These are phyloP conservation scores for Geotrichum aggregatum DNA, from an alignment of 1,139 yeast species.

Conservation along the genomic window DNA sequence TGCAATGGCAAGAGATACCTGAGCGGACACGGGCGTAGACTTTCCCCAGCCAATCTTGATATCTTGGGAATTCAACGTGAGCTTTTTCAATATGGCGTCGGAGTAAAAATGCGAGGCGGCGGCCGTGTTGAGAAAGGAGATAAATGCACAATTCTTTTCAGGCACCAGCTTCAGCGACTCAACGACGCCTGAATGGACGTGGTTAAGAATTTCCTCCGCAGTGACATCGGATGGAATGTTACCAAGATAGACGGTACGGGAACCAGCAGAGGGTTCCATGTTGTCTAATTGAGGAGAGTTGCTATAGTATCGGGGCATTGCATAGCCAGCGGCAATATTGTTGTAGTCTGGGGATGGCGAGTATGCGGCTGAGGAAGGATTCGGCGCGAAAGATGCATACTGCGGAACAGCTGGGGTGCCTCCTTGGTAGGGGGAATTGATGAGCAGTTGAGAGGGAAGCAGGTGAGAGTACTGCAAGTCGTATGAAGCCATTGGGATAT, in stretches of 20 bases:
- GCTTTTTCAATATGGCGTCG: slow-evolving; percentile 46
- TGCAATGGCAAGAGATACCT: slow-evolving; percentile 70
- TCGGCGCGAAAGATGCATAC: slow-evolving; percentile 33
- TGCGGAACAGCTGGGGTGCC: slow-evolving; percentile 37
- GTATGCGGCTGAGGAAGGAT: slow-evolving; percentile 31
- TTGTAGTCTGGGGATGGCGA: slow-evolving; percentile 26
- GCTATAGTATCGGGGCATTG: slow-evolving; percentile 23
- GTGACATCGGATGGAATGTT: slow-evolving; percentile 80
- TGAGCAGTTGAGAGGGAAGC: slow-evolving; percentile 63
- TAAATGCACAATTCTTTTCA: slow-evolving; percentile 47
- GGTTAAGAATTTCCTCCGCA: slow-evolving; percentile 77
- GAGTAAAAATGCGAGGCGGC: slow-evolving; percentile 49
- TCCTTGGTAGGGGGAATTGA: slow-evolving; percentile 63
- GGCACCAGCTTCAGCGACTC: slow-evolving; percentile 60
- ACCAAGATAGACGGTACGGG: slow-evolving; percentile 84
- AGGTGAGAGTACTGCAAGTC: slow-evolving; percentile 48
- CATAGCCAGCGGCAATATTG: slow-evolving; percentile 12
- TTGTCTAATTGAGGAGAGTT: slow-evolving; percentile 22
- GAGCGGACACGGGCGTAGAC: slow-evolving; percentile 60
- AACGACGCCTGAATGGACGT: slow-evolving; percentile 85
- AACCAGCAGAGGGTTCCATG: slow-evolving; percentile 22
- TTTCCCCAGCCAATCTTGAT: slow-evolving; percentile 64
- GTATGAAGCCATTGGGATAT: slow-evolving; percentile 33
- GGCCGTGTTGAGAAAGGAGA: slow-evolving; percentile 46
- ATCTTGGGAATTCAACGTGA: slow-evolving; percentile 46